Conservation (phyloP, 208 protist species). For the Leptomonas pyrrhocoris region DNA sequence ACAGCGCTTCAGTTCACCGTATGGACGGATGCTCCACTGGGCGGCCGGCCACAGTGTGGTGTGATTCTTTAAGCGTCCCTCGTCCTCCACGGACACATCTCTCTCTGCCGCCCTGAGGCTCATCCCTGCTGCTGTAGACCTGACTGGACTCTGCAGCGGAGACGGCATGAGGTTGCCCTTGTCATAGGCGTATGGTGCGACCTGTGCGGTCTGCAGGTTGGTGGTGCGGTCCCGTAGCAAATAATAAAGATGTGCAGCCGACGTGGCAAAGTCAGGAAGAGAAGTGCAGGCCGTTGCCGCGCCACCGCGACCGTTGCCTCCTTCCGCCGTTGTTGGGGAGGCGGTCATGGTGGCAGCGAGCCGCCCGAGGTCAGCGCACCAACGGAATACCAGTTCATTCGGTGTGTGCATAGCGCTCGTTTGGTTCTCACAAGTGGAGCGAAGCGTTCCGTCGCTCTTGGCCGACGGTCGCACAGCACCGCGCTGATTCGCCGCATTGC, state of each 20-base stretch:
- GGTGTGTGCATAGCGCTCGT: no score
- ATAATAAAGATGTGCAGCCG: conserved; percentile 10
- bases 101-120: not conserved
- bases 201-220: conserved; percentile 3
- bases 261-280: not conserved
- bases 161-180: not conserved
- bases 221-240: conserved; percentile 10
- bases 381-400: no score
- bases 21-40: conserved; percentile 12
- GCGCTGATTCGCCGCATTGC: not conserved
- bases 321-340: not conserved
- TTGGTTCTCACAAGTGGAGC: no score
- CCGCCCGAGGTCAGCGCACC: no score
- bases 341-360: no score
- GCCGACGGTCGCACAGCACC: no score
- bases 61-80: not conserved
- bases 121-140: not conserved
- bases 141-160: not conserved
- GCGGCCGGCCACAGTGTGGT: not conserved
- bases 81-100: not conserved
- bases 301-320: not conserved
- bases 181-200: conserved; percentile 1
- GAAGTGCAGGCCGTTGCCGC: not conserved
- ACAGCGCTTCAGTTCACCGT: not conserved
- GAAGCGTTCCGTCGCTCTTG: no score